Conservation (phyloP, 73 alveolate genomes). For the Tetrahymena malaccensis region DNA sequence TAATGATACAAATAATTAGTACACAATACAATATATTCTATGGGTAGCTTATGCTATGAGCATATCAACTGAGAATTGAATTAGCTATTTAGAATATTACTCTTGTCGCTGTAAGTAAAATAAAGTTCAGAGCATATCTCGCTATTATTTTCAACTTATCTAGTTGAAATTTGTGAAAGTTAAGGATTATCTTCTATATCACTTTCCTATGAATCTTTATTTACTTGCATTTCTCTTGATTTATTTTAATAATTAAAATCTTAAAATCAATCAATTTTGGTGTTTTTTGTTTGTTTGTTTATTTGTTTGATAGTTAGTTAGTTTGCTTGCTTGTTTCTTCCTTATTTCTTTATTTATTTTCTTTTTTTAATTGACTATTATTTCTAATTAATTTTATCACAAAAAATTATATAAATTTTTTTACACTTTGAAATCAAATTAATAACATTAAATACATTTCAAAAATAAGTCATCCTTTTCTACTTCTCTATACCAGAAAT, state of each 20-base stretch:
- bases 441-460: background rate
- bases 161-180: background rate
- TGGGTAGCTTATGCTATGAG: background rate
- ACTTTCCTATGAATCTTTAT: background rate
- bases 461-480: background rate
- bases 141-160: background rate
- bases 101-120: background rate
- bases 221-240: background rate
- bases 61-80: background rate
- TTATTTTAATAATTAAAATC: background rate
- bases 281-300: no score
- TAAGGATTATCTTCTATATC: background rate
- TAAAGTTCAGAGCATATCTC: background rate
- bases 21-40: background rate
- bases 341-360: background rate
- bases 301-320: background rate
- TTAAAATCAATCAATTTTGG: background rate
- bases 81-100: background rate
- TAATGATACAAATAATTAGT: background rate
- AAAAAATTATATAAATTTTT: no score
- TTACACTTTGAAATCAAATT: background rate
- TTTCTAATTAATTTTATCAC: background rate
- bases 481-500: background rate
- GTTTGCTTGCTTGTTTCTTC: background rate
- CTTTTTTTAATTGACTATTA: background rate